These are phyloP conservation scores for Solanum peruvianum DNA, from an alignment of 257 asterid genomes.

Conservation along the genomic window DNA sequence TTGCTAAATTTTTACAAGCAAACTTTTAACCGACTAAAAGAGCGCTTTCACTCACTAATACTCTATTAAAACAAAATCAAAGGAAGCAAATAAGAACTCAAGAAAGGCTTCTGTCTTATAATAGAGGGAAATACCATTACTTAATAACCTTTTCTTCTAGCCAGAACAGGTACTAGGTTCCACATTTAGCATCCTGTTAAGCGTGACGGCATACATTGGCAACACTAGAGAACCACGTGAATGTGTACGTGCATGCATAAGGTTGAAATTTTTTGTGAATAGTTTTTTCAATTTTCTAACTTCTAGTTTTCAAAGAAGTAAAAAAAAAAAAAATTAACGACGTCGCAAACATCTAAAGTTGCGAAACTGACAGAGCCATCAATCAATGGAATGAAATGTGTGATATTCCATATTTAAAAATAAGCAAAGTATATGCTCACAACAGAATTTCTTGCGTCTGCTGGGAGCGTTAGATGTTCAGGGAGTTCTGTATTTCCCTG, in stretches of 20 bases:
- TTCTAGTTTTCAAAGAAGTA: not conserved
- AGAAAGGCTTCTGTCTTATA: not conserved
- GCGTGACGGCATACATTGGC: not conserved
- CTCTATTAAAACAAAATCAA: not conserved
- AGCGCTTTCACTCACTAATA: not conserved
- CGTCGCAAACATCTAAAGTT: not conserved
- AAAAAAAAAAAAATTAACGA: not conserved
- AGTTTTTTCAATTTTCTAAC: not conserved
- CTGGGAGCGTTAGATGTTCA: not conserved
- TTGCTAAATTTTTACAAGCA: not conserved
- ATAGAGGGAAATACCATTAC: not conserved
- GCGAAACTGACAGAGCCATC: not conserved
- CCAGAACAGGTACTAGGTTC: not conserved
- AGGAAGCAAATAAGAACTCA: not conserved
- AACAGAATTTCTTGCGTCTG: not conserved
- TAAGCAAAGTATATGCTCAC: not conserved
- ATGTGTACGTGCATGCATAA: not conserved
- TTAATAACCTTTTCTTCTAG: not conserved
- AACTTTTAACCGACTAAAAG: not conserved
- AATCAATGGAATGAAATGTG: not conserved
- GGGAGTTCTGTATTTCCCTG: not conserved
- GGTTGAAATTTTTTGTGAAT: not conserved
- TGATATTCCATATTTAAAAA: not conserved
- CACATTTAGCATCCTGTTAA: not conserved
- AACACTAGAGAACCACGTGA: not conserved